Evolutionary conservation across 1,139 yeast genomes (phyloP).

Genomic region (Nakaseomyces uthaithaninus): DNA sequence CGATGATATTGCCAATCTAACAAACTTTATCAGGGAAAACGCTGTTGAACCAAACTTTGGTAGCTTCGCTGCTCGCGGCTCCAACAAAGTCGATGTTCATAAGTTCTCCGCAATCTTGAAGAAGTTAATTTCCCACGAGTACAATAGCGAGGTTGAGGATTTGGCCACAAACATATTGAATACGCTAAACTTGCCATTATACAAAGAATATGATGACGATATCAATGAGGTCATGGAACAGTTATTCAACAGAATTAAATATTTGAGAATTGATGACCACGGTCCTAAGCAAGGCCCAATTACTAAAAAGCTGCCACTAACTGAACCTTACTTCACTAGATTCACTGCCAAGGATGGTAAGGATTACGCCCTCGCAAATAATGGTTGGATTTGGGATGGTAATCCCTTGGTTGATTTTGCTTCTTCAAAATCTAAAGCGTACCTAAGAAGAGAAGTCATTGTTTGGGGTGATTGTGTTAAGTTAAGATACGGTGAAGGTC

Average conservation of each 20-base stretch:
- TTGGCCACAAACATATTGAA: slow-evolving; percentile 44
- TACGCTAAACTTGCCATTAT: slow-evolving; percentile 66
- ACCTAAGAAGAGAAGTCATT: slow-evolving; percentile 83
- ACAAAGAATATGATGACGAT: slow-evolving; percentile 72
- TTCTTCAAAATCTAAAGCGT: slow-evolving; percentile 66
- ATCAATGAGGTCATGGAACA: slow-evolving; percentile 55
- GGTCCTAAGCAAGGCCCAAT: slow-evolving; percentile 76
- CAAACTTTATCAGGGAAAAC: slow-evolving; percentile 42
- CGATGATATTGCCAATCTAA: slow-evolving; percentile 37
- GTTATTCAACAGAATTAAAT: slow-evolving; percentile 64
- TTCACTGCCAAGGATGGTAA: slow-evolving; percentile 47
- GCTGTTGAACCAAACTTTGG: slow-evolving; percentile 40
- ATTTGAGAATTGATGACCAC: slow-evolving; percentile 62
- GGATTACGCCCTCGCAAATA: slow-evolving; percentile 72
- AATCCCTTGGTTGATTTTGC: slow-evolving; percentile 93
- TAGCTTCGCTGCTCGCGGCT: slow-evolving; percentile 40
- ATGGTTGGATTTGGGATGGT: slow-evolving; percentile 99
- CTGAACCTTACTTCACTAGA: slow-evolving; percentile 83
- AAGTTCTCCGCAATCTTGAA: slow-evolving; percentile 44
- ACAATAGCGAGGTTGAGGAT: slow-evolving; percentile 34
- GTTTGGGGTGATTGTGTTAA: slow-evolving; percentile 98
- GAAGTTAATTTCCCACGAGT: slow-evolving; percentile 31
- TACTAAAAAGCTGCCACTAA: slow-evolving; percentile 49
- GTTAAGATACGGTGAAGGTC: slow-evolving; percentile 68
- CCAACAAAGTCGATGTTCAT: slow-evolving; percentile 45